phyloP scores from a whole-genome alignment of 1,284 basidiomycete genomes.

The Amylostereum chailletii region DNA sequence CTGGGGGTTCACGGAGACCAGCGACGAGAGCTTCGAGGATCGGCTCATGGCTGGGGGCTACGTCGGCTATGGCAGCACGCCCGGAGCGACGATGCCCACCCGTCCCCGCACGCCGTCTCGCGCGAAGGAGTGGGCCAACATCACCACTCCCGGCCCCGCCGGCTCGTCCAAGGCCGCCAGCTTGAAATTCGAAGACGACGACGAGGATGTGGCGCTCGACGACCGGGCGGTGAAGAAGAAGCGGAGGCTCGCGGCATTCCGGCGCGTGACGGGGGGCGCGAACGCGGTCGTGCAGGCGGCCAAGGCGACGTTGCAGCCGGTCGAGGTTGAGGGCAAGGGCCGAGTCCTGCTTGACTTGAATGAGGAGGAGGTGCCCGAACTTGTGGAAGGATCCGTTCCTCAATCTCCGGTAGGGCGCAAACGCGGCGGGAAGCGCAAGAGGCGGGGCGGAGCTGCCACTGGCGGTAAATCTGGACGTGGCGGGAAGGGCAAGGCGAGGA shows the following conservation, averaged over 20 bases:
- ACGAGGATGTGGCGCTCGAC: slow-evolving; percentile 24
- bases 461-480: background rate
- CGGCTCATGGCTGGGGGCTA: slow-evolving; percentile 1
- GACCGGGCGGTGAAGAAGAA: slow-evolving; percentile 28
- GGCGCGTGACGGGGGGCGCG: slow-evolving; percentile 2
- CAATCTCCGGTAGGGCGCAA: background rate
- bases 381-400: slow-evolving; percentile 9
- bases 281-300: slow-evolving; percentile 10
- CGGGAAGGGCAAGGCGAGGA: background rate
- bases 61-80: background rate
- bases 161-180: slow-evolving; percentile 13
- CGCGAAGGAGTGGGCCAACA: background rate
- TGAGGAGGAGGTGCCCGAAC: background rate
- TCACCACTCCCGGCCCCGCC: background rate
- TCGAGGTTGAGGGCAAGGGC: background rate
- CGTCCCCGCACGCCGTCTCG: background rate
- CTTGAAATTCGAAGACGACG: background rate
- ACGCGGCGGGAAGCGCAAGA: background rate
- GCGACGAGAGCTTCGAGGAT: slow-evolving; percentile 1
- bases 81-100: background rate
- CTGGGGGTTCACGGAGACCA: background rate
- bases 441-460: background rate
- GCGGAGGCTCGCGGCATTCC: background rate
- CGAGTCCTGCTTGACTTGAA: background rate
- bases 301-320: background rate